Base-by-base conservation (phyloP, 768 basidiomycete genomes). In the Phylloporus scabripes region DNA sequence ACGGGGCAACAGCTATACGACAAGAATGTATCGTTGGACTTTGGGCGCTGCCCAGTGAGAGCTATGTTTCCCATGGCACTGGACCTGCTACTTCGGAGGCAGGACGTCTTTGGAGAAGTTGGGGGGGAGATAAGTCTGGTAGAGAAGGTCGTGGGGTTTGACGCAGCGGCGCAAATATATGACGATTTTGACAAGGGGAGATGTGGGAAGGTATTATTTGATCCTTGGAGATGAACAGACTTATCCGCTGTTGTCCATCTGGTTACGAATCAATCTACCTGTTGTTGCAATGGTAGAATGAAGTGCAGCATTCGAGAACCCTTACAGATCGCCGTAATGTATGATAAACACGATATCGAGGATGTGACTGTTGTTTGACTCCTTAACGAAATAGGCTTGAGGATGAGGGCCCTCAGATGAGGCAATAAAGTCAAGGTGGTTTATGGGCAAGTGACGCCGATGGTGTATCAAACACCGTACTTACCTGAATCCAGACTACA, bases 11-110 rank as follows among this genome's bases (percentile, higher is more conserved):
- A 82, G 37, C 60, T 83, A 48, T 91, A 90, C 65, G 72, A 82
- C 72, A 87, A 87, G 68, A 91, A 90, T 63, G 75, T 88, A 7
- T 85, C 83, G 1, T 71, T 88, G 21, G 83, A 87, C 58, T 91
- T 90, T 61, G 89, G 89, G 8, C 79, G 87, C 8, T 90, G 87
- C 56, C 88, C 87, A 14, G 86, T 87, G 5, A 79, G 84, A 12
- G 80, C 87, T 1, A 80, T 89, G 77, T 82, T 90, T 57, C 83
- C 83, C 9, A 64, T 77, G 49, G 88, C 87, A 2, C 74, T 86
- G 34, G 82, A 82, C 56, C 64, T 91, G 24, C 67, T 92, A 26
- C 71, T 84, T 39, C 80, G 81, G 58, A 71, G 83, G 28, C 84
- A 83, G 59, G 85, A 87, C 56, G 72, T 89, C 1, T 84, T 91